phyloP scores from a whole-genome alignment of 2,329 filamentous ascomycete genomes.

The Emericellopsis cladophorae region DNA sequence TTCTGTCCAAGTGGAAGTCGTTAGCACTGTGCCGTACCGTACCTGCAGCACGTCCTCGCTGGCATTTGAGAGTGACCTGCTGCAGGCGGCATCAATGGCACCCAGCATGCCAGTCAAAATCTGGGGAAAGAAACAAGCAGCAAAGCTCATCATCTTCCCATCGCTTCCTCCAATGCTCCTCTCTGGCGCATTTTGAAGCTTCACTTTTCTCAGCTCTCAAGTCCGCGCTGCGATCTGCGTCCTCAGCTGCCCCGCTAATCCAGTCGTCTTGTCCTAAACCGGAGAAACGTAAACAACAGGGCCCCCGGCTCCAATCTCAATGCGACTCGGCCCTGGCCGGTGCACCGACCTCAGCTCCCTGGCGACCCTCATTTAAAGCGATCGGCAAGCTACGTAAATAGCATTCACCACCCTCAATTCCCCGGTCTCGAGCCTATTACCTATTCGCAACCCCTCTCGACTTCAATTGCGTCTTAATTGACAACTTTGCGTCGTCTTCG shows the following conservation, averaged over 20 bases:
- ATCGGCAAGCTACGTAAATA: constrained; percentile 1
- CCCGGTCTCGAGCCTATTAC: no score
- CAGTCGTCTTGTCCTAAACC: constrained; percentile 2
- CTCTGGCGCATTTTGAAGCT: background rate
- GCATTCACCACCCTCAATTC: background rate
- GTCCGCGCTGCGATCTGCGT: background rate
- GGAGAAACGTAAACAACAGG: constrained; percentile 7
- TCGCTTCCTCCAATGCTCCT: no score
- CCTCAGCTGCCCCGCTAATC: background rate
- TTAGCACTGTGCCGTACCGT: no score
- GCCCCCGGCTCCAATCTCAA: constrained; percentile 1
- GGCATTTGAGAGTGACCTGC: no score
- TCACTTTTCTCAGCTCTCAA: background rate
- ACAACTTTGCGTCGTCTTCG: background rate
- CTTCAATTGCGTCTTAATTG: background rate
- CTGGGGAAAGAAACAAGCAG: background rate
- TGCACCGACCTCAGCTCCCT: background rate
- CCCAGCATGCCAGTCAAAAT: background rate
- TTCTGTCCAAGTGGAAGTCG: no score
- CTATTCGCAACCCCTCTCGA: background rate
- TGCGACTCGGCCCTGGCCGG: background rate
- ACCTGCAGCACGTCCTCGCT: no score
- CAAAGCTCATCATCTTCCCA: background rate
- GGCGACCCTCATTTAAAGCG: constrained; percentile 3
- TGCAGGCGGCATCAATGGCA: background rate